Evolutionary conservation across 2,329 filamentous ascomycete species (phyloP).

Genomic region (Claviceps purpurea): DNA sequence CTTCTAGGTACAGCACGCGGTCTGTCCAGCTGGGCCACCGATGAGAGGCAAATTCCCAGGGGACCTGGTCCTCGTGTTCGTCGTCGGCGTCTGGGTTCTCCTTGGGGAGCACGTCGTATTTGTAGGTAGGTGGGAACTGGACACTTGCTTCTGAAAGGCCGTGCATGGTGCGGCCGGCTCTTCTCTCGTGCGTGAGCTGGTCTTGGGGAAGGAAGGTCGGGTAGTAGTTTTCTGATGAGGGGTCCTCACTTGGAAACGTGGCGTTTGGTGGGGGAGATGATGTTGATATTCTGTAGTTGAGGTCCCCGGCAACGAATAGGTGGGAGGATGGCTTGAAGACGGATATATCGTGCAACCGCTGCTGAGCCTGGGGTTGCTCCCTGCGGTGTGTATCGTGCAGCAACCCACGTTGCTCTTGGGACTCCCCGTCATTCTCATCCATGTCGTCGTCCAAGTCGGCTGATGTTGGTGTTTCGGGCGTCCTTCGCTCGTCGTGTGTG

Average conservation of each 20-base stretch:
- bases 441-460: constrained; percentile 5
- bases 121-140: constrained; percentile 84
- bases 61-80: constrained; percentile 21
- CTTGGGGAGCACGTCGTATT: constrained; percentile 45
- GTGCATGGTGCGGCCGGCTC: constrained; percentile 59
- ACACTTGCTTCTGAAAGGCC: constrained; percentile 63
- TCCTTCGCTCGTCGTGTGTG: constrained; percentile 17
- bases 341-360: constrained; percentile 39
- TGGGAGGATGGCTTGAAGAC: constrained; percentile 66
- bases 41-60: constrained; percentile 65
- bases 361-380: constrained; percentile 24
- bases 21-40: constrained; percentile 93
- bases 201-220: constrained; percentile 56
- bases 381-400: constrained; percentile 22
- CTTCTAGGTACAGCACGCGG: constrained; percentile 65
- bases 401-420: constrained; percentile 16
- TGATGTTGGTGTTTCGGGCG: constrained; percentile 3
- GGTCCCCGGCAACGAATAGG: constrained; percentile 77
- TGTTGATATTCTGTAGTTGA: constrained; percentile 83
- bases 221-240: constrained; percentile 46
- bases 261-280: constrained; percentile 47
- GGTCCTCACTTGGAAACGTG: constrained; percentile 47
- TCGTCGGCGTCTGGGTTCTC: constrained; percentile 11
- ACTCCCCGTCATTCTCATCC: constrained; percentile 10
- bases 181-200: constrained; percentile 63